A percentile compares a stretch with the other conserved stretches of the same genome.
Conservation (phyloP, 169 alveolate genomes). For the Eimeria acervulina region DNA sequence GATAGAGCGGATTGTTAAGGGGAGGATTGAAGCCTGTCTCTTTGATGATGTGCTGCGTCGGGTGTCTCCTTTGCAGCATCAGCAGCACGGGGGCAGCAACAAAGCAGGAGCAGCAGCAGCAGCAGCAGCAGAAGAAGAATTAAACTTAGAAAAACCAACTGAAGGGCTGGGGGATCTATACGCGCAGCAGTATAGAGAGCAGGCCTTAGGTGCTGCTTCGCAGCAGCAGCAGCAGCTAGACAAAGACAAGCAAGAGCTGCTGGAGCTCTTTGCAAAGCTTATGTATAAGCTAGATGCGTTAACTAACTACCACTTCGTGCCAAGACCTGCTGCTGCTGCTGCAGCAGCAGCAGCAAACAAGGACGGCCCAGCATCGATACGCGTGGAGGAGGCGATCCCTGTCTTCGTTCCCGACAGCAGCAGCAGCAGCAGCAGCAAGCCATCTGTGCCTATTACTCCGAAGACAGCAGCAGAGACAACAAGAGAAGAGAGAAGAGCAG, state of each 20-base stretch:
- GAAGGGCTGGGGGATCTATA: slow-evolving; percentile 76
- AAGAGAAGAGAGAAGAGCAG: slow-evolving; percentile 64
- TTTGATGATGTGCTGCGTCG: slow-evolving; percentile 59
- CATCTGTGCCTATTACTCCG: not conserved
- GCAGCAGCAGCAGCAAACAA: slow-evolving; percentile 50
- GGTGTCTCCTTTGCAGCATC: not conserved
- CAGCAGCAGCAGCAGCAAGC: slow-evolving; percentile 67
- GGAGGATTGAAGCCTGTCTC: slow-evolving; percentile 44
- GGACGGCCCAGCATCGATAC: slow-evolving; percentile 56
- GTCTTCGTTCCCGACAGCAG: slow-evolving; percentile 23
- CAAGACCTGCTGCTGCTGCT: slow-evolving; percentile 75
- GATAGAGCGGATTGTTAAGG: slow-evolving; percentile 63
- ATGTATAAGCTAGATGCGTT: slow-evolving; percentile 75
- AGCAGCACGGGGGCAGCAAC: slow-evolving; percentile 5
- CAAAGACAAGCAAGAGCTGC: slow-evolving; percentile 70
- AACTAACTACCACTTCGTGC: slow-evolving; percentile 53
- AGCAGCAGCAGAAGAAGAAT: slow-evolving; percentile 58
- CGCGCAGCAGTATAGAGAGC: slow-evolving; percentile 46
- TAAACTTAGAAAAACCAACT: slow-evolving; percentile 53
- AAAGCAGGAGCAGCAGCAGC: slow-evolving; percentile 50
- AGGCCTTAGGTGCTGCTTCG: slow-evolving; percentile 44
- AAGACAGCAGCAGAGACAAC: slow-evolving; percentile 73
- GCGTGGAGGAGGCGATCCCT: slow-evolving; percentile 80
- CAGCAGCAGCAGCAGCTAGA: slow-evolving; percentile 59
- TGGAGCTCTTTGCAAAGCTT: slow-evolving; percentile 59